Base-by-base conservation (phyloP, 129 eudicot species). In the Tanacetum coccineum region DNA sequence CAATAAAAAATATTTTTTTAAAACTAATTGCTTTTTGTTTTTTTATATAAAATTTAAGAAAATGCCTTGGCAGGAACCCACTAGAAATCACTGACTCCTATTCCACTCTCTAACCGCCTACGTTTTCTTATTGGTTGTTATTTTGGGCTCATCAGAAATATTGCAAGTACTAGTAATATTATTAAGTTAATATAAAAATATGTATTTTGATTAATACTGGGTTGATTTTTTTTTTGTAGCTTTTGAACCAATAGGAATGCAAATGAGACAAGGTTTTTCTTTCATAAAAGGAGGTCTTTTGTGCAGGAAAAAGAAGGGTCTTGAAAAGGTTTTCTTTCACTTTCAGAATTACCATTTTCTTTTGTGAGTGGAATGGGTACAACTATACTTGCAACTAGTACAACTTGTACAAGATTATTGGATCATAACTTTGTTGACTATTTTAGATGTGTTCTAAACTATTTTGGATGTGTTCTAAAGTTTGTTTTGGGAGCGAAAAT, bases 21-120 rank as follows among this genome's bases (percentile, higher is more conserved):
- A 49, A 60, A 60, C 3, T 67, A 14, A 32, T 45, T 22, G 20
- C 20, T 39, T 64, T 77, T 26, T 26, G 63, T 58, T 58, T 36
- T 36, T 36, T 26, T 58, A 3, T 26, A 61, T 36, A 32, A 61
- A 61, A n/a, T 30, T 61, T 17, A 61, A 61, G 21, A 66, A 74
- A 80, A 63, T 25, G 98, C 74, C 83, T 57, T 47, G 74, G 75
- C 80, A 72, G 88, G 87, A 81, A 81, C 79, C 86, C 94, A 83
- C 89, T 80, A 78, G 86, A 92, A 67, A 82, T 66, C 78, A 81
- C 79, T 81, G 85, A 77, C 90, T 86, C 89, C 87, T 81, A 72
- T 92, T 88, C 95, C 95, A 80, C 92, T 76, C 78, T 86, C 79
- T 80, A 87, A 92, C 96, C 91, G 91, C 89, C 91, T 88, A 79